Conservation (phyloP, 78 protist species). For the Anaeramoeba ignava region DNA sequence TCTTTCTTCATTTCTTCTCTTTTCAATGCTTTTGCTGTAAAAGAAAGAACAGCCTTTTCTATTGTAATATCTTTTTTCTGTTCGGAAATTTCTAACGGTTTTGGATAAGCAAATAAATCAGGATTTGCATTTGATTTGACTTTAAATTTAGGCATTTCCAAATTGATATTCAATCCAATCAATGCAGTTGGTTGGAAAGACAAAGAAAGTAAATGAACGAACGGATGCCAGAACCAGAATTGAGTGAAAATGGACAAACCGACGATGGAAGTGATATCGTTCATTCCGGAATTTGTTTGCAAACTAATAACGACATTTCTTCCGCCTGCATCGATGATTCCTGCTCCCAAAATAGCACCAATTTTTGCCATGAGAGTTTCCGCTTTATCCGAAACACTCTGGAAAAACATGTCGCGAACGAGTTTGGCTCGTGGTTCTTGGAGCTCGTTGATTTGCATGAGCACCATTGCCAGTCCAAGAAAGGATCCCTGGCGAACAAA, state of each 20-base stretch:
- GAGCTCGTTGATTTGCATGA: slow-evolving; percentile 57
- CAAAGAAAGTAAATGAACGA: slow-evolving; percentile 67
- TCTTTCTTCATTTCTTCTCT: not conserved
- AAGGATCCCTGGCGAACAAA: slow-evolving; percentile 73
- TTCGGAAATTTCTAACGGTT: slow-evolving; percentile 7
- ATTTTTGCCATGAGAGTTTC: slow-evolving; percentile 74
- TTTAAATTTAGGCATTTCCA: not conserved
- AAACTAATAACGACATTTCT: slow-evolving; percentile 73
- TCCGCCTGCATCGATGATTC: slow-evolving; percentile 95
- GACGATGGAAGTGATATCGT: too few relatives aligned
- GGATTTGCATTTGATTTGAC: not conserved
- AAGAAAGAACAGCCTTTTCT: not conserved
- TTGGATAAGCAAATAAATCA: not conserved
- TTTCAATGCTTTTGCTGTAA: not conserved
- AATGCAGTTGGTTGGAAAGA: slow-evolving; percentile 87
- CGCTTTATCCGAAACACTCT: slow-evolving; percentile 53
- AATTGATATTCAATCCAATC: slow-evolving; percentile 58
- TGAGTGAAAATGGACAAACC: slow-evolving; percentile 82
- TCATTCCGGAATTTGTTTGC: too few relatives aligned
- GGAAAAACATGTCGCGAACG: slow-evolving; percentile 26
- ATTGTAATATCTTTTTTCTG: not conserved
- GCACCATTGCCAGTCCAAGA: slow-evolving; percentile 80
- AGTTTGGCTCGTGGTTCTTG: slow-evolving; percentile 25
- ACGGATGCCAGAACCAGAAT: slow-evolving; percentile 96
- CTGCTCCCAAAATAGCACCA: slow-evolving; percentile 92